Percentiles rank a stretch among this genome's conserved stretches.
Conservation (phyloP, 306 rosid genomes). For the Argentina anserina region DNA sequence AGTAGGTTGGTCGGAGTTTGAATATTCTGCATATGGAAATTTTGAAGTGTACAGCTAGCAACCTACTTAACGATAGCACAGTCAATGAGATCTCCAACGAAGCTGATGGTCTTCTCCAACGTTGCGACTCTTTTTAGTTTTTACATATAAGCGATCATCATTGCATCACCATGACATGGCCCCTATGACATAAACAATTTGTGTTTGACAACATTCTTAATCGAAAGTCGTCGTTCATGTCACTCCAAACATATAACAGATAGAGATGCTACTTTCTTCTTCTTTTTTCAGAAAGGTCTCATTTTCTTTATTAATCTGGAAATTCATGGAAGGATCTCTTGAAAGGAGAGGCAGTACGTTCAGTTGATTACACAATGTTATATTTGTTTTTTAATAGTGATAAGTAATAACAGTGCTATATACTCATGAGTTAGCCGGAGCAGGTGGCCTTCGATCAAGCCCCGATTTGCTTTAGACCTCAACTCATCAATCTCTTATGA, state of each 20-base stretch:
- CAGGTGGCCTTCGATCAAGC: too few species aligned
- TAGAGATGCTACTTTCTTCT: too few species aligned
- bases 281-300: not conserved
- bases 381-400: not conserved
- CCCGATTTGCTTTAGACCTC: not conserved
- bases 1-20: not conserved
- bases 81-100: not conserved
- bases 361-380: not conserved
- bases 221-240: not conserved
- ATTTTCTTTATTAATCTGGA: not conserved
- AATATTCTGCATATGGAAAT: not conserved
- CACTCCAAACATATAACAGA: not conserved
- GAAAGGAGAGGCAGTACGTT: not conserved
- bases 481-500: not conserved
- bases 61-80: not conserved
- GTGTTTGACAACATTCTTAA: not conserved
- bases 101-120: not conserved
- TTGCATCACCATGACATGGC: conserved; percentile 22
- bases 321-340: not conserved
- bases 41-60: not conserved
- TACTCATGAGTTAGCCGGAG: too few species aligned
- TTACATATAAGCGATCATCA: conserved; percentile 8
- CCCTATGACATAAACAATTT: not conserved
- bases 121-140: not conserved
- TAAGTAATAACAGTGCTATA: not conserved